Base-by-base conservation (phyloP, 768 basidiomycete species). In the Trametes cubensis region DNA sequence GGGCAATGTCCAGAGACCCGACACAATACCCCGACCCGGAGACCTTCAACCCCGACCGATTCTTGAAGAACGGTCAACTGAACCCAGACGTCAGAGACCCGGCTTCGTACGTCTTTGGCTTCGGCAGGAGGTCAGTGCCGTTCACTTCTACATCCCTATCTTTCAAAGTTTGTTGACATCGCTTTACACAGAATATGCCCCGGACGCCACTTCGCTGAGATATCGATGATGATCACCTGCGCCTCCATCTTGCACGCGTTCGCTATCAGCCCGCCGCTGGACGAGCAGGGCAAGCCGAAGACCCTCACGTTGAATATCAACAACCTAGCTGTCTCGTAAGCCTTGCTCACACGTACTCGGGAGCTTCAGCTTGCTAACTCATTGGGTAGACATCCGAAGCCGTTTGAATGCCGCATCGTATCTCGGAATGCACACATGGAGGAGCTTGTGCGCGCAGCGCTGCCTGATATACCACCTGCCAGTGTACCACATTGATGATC, bases 21-120 rank as follows among this genome's bases (percentile, higher is more conserved):
- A 41, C 10, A 2, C 41, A 58, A 2, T 66, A 62, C 25, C 64
- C 60, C 1, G 57, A 66, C 11, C 56, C 64, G 11, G 61, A 66
- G 25, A 21, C 10, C 5, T 66, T 66, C 60, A 17, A 39, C 8
- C 64, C 64, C 0, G 64, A 62, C 10, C 50, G 64, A 6, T 66
- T 66, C 47, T 13, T 65, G 47, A 23, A 28, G 8, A 56, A 56
- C 15, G 61, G 57, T 8, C 20, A 46, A 49, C 34, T 51, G 15
- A 48, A 63, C 21, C 44, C 54, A 15, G 7, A 21, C 23, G 42
- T 55, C 1, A 54, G 47, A 11, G 66, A 67, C 45, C 63, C 66
- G 6, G 18, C 47, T 3, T n/a, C n/a, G 20, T 54, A 65, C 18
- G 51, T 50, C 4, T 67, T 67, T 28, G 66, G 66, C 15, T 64